phyloP scores from a whole-genome alignment of 2,329 filamentous ascomycete species.

The Claviceps humidiphila region DNA sequence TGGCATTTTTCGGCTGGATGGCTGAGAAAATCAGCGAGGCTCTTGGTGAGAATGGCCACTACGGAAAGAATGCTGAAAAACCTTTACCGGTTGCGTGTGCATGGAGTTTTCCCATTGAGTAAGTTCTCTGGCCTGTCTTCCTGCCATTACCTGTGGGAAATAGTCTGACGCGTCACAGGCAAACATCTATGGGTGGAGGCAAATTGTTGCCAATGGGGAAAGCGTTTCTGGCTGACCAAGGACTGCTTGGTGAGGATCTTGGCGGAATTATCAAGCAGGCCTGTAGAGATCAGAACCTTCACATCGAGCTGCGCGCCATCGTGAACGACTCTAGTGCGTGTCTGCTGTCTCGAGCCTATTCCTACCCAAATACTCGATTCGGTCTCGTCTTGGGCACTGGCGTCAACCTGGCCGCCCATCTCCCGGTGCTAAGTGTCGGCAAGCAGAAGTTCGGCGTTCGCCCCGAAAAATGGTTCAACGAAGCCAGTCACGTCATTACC shows the following conservation, averaged over 20 bases:
- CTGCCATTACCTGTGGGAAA: background rate
- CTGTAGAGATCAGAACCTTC: slow-evolving; percentile 36
- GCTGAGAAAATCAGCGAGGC: slow-evolving; percentile 45
- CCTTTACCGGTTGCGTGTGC: slow-evolving; percentile 47
- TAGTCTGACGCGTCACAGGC: slow-evolving; percentile 26
- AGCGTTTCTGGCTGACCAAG: slow-evolving; percentile 45
- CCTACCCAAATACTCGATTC: slow-evolving; percentile 44
- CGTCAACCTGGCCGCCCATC: slow-evolving; percentile 51
- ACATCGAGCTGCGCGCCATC: slow-evolving; percentile 45
- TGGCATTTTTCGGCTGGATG: slow-evolving; percentile 57
- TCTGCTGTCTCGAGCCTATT: slow-evolving; percentile 50
- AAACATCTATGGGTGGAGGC: slow-evolving; percentile 49
- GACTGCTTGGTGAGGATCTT: slow-evolving; percentile 45
- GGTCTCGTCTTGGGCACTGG: slow-evolving; percentile 55
- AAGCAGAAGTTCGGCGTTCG: slow-evolving; percentile 42
- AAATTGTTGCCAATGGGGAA: slow-evolving; percentile 52
- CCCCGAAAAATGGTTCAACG: slow-evolving; percentile 41
- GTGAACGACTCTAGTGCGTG: slow-evolving; percentile 57
- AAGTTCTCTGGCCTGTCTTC: slow-evolving; percentile 18
- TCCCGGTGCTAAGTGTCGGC: slow-evolving; percentile 44
- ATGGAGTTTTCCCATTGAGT: slow-evolving; percentile 62
- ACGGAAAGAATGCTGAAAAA: slow-evolving; percentile 22
- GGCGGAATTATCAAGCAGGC: slow-evolving; percentile 43
- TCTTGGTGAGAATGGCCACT: slow-evolving; percentile 30
- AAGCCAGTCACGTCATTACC: slow-evolving; percentile 48